phyloP scores from a whole-genome alignment of 495 filamentous ascomycete species.

The Cercophora sp. region DNA sequence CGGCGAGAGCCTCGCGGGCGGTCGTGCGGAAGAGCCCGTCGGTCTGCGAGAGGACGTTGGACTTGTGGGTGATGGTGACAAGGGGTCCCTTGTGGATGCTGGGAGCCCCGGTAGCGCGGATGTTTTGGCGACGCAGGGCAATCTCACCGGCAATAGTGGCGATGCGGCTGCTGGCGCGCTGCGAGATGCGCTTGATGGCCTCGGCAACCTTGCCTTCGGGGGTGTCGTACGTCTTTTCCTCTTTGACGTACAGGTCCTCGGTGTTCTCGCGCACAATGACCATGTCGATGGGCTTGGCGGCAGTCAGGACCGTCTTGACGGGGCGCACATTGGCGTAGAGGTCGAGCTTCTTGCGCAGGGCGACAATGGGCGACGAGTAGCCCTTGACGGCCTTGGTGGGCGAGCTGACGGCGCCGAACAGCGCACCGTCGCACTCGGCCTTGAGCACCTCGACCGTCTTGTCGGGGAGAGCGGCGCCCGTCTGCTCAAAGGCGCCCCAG shows the following conservation, averaged over 20 bases:
- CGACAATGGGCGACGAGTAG: conserved; percentile 96
- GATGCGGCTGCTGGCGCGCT: conserved; percentile 76
- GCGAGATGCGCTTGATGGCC: conserved; percentile 94
- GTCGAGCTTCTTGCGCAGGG: conserved; percentile 88
- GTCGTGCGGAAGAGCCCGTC: conserved; percentile 92
- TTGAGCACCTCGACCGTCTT: conserved; percentile 81
- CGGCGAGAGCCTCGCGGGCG: conserved; percentile 64
- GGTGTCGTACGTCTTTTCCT: conserved; percentile 75
- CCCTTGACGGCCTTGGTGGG: conserved; percentile 83
- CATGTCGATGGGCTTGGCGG: conserved; percentile 74
- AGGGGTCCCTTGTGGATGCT: conserved; percentile 64
- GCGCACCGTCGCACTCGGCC: conserved; percentile 88
- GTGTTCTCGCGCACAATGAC: conserved; percentile 99
- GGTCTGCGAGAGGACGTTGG: conserved; percentile 93
- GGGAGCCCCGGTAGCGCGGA: conserved; percentile 49
- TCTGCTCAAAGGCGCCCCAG: conserved; percentile 86
- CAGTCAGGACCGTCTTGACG: conserved; percentile 72
- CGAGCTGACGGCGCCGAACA: conserved; percentile 95
- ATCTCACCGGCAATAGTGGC: conserved; percentile 92
- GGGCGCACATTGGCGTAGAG: conserved; percentile 97
- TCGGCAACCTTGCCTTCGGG: conserved; percentile 83
- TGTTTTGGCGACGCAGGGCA: conserved; percentile 77
- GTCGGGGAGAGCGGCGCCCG: conserved; percentile 81
- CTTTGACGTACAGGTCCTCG: conserved; percentile 98
- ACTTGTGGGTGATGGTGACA: conserved; percentile 98